phyloP scores from a whole-genome alignment of 164 flowering plant genomes.

The Tinospora cordifolia region DNA sequence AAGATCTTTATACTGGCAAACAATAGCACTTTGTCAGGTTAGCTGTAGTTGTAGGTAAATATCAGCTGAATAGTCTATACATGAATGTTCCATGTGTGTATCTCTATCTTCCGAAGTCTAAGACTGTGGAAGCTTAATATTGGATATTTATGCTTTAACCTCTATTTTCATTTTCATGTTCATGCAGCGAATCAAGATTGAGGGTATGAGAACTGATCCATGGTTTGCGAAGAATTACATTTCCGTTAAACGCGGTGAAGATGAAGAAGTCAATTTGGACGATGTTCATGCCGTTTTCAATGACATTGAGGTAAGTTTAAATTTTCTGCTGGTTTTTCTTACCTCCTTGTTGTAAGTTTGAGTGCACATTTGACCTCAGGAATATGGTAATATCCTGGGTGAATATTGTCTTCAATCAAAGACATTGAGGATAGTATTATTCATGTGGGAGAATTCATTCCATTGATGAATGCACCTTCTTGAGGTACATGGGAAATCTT shows the following conservation, averaged over 20 bases:
- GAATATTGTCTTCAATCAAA: background rate
- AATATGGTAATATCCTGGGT: background rate
- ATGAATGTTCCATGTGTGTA: too few relatives aligned
- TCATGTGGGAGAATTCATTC: too few relatives aligned
- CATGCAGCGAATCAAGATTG: constrained; percentile 75
- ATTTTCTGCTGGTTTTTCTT: background rate
- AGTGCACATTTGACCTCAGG: background rate
- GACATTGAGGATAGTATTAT: too few relatives aligned
- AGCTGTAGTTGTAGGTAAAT: background rate
- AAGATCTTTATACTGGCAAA: too few relatives aligned
- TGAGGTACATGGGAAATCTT: too few relatives aligned
- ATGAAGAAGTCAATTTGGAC: constrained; percentile 80
- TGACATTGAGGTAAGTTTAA: constrained; percentile 70
- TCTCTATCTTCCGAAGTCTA: background rate
- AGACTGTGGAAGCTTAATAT: background rate
- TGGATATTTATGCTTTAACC: background rate
- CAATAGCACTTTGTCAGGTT: background rate
- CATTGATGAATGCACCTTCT: background rate
- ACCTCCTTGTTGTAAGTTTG: background rate
- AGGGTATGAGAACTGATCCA: constrained; percentile 56
- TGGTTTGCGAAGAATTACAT: constrained; percentile 72
- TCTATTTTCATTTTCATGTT: background rate
- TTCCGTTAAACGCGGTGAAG: constrained; percentile 45
- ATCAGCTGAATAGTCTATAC: background rate
- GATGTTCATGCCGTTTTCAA: constrained; percentile 87